Evolutionary conservation across 2,329 filamentous ascomycete genomes (phyloP), one percentile per base, ranked within the genome.

Genomic region (Fonsecaea pedrosoi): DNA sequence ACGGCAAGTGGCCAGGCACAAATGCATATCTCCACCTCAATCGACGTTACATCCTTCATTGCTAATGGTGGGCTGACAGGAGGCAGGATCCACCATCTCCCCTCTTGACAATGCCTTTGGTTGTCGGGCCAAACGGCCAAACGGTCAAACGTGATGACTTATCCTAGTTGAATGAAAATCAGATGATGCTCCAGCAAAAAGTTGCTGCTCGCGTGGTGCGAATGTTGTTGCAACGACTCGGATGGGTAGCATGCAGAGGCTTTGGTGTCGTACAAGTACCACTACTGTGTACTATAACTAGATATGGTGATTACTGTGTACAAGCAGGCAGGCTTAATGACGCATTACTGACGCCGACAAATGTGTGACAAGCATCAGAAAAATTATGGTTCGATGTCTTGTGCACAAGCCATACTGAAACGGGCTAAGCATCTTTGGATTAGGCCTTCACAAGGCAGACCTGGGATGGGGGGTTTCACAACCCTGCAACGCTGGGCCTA

Each of bases 311-410:
- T 58, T 32, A 32, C 30, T 32, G 30, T 4, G 30, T 32, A 32
- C 30, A 32, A 32, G 30, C 9, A 42, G 40, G 15, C n/a, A n/a
- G 8, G 34, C 18, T 21, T 34, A 53, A 60, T 50, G 40, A 53
- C 45, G 58, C 58, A 60, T 60, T 60, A 60, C 12, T 60, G 38
- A 60, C 35, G 40, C 42, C 58, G 58, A 38, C 56, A 59, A 59
- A 45, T 48, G 56, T 42, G n/a, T 10, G 25, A 13, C 18, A 32
- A 35, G 25, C 25, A 18, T 9, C 40, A 53, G n/a, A 21, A 40
- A 60, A 60, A 60, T 18, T 30, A 53, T 37, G 8, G 9, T 37
- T 45, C 21, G 30, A 6, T 30, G 13, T 55, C 25, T n/a, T 25
- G 15, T 60, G 9, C 58, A 53, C 32, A 38, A 3, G 30, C 42